A percentile compares a stretch with the other conserved stretches of the same genome.
phyloP scores from a whole-genome alignment of 2,329 filamentous ascomycete genomes.

The Cladophialophora bantiana region DNA sequence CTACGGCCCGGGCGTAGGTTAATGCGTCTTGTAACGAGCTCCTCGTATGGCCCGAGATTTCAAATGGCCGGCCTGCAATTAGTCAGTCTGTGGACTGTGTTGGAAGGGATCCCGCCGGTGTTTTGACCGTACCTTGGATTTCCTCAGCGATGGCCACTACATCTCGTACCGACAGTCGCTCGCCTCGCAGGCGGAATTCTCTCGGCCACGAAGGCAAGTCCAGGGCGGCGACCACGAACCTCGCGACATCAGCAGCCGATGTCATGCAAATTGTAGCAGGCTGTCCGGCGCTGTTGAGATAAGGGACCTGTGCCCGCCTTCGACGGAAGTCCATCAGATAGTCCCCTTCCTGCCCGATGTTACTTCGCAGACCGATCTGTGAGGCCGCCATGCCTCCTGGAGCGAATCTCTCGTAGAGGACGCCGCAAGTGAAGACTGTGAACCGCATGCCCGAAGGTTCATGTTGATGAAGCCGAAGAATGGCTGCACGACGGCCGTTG shows the following conservation, averaged over 20 bases:
- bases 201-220: conserved; percentile 70
- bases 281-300: conserved; percentile 59
- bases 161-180: conserved; percentile 66
- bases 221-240: conserved; percentile 71
- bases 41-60: conserved; percentile 40
- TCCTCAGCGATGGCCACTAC: conserved; percentile 65
- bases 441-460: conserved; percentile 64
- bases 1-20: conserved; percentile 43
- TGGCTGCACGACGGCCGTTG: conserved; percentile 64
- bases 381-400: conserved; percentile 68
- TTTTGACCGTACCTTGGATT: conserved; percentile 47
- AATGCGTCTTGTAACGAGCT: conserved; percentile 41
- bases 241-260: conserved; percentile 71
- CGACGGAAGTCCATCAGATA: conserved; percentile 70
- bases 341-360: conserved; percentile 64
- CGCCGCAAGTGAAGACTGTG: conserved; percentile 75
- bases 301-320: conserved; percentile 67
- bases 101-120: conserved; percentile 1
- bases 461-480: conserved; percentile 64
- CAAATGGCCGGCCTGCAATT: conserved; percentile 39
- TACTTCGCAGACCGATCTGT: conserved; percentile 65
- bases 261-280: conserved; percentile 70
- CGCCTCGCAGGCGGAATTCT: conserved; percentile 74
- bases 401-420: conserved; percentile 78
- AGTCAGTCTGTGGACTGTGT: conserved; percentile 18